phyloP scores from a whole-genome alignment of 345 rosid species.

The Eucalyptus sideroxylon region DNA sequence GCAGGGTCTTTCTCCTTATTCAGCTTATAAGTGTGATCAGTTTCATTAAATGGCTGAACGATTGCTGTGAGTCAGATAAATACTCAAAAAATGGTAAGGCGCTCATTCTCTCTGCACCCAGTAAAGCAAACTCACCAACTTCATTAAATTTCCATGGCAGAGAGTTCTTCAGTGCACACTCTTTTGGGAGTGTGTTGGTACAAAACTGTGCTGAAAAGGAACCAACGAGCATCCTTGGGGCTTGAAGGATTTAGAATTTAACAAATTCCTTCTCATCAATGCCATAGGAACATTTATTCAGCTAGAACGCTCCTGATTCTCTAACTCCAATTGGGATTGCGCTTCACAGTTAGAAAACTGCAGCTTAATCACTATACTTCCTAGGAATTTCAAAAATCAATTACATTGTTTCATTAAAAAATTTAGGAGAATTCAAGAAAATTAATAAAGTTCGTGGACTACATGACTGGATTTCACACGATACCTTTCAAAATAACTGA shows the following conservation, averaged over 20 bases:
- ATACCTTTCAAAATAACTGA: background rate
- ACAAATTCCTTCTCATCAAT: background rate
- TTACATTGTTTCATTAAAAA: background rate
- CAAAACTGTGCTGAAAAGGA: background rate
- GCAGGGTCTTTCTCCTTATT: slow-evolving; percentile 90
- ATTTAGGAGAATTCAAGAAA: background rate
- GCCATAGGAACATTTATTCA: background rate
- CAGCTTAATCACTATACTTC: background rate
- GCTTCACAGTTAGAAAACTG: background rate
- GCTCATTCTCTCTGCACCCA: background rate
- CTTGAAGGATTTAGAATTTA: background rate
- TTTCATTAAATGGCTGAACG: slow-evolving; percentile 84
- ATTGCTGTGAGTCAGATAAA: slow-evolving; percentile 55
- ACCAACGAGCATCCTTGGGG: background rate
- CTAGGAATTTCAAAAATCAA: background rate
- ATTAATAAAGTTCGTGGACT: background rate
- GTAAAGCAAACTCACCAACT: background rate
- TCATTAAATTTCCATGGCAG: background rate
- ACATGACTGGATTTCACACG: background rate
- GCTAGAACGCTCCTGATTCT: background rate
- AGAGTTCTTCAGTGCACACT: background rate
- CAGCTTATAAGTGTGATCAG: slow-evolving; percentile 90
- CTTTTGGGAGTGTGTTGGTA: background rate
- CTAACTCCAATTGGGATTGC: background rate
- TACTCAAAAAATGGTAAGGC: slow-evolving; percentile 64